Evolutionary conservation across 306 rosid species (phyloP).

Genomic region (Potentilla sterilis): DNA sequence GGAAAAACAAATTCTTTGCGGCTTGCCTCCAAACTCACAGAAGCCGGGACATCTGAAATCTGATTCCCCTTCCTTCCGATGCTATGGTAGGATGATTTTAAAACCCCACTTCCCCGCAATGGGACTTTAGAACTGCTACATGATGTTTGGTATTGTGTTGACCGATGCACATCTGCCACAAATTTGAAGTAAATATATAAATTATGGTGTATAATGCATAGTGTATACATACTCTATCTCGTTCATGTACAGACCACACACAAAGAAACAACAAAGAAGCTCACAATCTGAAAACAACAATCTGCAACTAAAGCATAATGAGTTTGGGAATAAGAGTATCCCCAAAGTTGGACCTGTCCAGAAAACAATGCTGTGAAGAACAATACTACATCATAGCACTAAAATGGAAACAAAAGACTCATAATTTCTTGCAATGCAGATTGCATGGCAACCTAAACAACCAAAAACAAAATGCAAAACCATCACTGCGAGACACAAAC

Average conservation of each 20-base stretch:
- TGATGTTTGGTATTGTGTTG: conserved; percentile 37
- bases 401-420: background rate
- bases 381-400: background rate
- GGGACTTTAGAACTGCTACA: conserved; percentile 78
- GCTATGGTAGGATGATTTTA: conserved; percentile 31
- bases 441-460: too few species aligned
- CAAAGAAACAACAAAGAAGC: background rate
- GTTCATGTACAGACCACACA: background rate
- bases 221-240: background rate
- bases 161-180: conserved; percentile 26
- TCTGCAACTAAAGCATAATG: background rate
- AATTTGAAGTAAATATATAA: background rate
- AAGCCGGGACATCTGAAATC: conserved; percentile 36
- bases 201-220: background rate
- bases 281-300: background rate
- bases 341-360: background rate
- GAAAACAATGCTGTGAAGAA: background rate
- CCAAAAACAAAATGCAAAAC: background rate
- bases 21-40: conserved; percentile 34
- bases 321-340: background rate
- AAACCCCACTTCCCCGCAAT: conserved; percentile 47
- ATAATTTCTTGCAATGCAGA: background rate
- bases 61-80: conserved; percentile 46
- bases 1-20: conserved; percentile 44
- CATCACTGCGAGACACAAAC: background rate